Percentiles rank a stretch among this genome's conserved stretches.
Conservation (phyloP, 1,139 yeast species). For the Diutina mesorugosa region DNA sequence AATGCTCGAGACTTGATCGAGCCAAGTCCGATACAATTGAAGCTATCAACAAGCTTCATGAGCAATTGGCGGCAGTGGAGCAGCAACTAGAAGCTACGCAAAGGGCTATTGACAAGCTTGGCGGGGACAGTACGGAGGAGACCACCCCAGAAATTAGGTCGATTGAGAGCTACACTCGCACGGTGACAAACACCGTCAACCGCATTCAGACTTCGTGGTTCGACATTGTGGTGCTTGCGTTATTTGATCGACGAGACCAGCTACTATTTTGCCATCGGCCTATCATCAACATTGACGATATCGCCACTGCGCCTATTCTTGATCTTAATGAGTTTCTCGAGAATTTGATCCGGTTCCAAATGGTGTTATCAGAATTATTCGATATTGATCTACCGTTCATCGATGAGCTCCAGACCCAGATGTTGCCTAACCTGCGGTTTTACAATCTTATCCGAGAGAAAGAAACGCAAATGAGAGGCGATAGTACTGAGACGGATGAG, state of each 20-base stretch:
- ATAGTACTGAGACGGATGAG: conserved; percentile 7
- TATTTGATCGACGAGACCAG: conserved; percentile 1
- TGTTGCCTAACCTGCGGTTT: conserved; percentile 23
- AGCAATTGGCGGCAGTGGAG: not conserved
- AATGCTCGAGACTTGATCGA: not conserved
- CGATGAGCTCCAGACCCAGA: conserved; percentile 12
- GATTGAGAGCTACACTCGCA: not conserved
- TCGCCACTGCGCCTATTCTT: not conserved
- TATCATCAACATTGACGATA: not conserved
- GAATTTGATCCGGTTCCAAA: conserved; percentile 23
- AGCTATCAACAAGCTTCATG: not conserved
- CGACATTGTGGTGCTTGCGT: not conserved
- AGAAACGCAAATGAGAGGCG: conserved; percentile 15
- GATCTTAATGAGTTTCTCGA: conserved; percentile 26
- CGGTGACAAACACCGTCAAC: not conserved
- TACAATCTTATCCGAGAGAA: conserved; percentile 24
- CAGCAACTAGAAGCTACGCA: not conserved
- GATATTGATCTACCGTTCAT: conserved; percentile 19
- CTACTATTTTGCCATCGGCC: not conserved
- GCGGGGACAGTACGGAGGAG: not conserved
- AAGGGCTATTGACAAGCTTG: not conserved
- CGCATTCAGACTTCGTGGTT: not conserved
- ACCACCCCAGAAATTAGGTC: not conserved
- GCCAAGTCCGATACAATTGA: not conserved
- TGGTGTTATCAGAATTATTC: conserved; percentile 15